These are phyloP conservation scores for Hamamelis virginiana DNA, from an alignment of 164 flowering plant genomes.

Conservation along the genomic window DNA sequence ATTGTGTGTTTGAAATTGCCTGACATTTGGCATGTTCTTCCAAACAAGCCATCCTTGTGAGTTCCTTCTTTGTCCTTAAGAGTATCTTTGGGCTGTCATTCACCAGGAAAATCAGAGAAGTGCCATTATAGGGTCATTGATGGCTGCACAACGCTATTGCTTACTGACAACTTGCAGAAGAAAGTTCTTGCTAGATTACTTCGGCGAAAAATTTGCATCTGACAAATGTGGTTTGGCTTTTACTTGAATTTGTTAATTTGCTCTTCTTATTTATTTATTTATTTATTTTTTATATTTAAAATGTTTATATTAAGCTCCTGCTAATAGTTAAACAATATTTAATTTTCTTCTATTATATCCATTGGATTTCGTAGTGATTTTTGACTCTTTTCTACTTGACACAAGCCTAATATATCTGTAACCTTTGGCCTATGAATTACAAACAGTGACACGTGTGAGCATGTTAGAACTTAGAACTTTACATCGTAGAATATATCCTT, in stretches of 20 bases:
- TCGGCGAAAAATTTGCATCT: conserved; percentile 46
- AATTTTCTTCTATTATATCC: not conserved
- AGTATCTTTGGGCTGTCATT: conserved; percentile 1
- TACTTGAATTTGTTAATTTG: not conserved
- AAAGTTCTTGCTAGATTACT: conserved; percentile 45
- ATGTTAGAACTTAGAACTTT: too few relatives aligned
- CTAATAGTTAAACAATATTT: not conserved
- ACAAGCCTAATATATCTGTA: not conserved
- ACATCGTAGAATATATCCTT: not conserved
- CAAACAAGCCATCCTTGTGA: not conserved
- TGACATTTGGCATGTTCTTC: too few relatives aligned
- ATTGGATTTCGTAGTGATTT: not conserved
- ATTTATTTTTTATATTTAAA: not conserved
- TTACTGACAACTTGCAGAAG: conserved; percentile 50
- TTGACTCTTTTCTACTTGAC: not conserved
- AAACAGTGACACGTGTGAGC: not conserved
- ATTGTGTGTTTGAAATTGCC: not conserved
- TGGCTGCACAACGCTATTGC: conserved; percentile 55
- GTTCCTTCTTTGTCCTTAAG: not conserved
- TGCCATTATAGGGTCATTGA: conserved; percentile 48
- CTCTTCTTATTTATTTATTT: not conserved
- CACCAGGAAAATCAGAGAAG: conserved; percentile 47
- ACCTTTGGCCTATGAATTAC: not conserved
- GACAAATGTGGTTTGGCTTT: conserved; percentile 50
- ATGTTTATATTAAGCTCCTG: not conserved